phyloP scores from a whole-genome alignment of 2,329 filamentous ascomycete genomes.

The Fusarium lateritium region DNA sequence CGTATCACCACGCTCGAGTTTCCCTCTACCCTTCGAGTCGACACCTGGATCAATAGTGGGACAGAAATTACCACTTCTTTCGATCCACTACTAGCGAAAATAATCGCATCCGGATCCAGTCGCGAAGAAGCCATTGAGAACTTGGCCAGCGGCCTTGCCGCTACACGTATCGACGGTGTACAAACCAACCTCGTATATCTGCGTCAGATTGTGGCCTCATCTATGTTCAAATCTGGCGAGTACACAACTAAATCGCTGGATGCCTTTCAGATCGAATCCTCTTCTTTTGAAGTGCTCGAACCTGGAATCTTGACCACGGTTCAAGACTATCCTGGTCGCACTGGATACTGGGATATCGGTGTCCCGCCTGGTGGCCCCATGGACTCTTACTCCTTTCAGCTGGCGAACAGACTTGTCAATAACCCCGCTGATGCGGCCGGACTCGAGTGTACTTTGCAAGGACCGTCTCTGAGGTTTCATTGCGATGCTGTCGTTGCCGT shows the following conservation, averaged over 20 bases:
- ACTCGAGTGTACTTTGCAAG: slow-evolving; percentile 55
- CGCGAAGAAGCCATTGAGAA: slow-evolving; percentile 75
- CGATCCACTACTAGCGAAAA: slow-evolving; percentile 82
- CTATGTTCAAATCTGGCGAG: slow-evolving; percentile 47
- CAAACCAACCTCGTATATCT: slow-evolving; percentile 56
- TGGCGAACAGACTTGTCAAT: slow-evolving; percentile 55
- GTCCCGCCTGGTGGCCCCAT: slow-evolving; percentile 60
- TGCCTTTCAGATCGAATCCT: slow-evolving; percentile 47
- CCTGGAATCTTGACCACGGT: slow-evolving; percentile 56
- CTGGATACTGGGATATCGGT: slow-evolving; percentile 56
- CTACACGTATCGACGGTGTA: slow-evolving; percentile 54
- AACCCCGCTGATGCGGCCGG: slow-evolving; percentile 51
- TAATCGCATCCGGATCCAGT: slow-evolving; percentile 75
- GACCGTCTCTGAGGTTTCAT: slow-evolving; percentile 55
- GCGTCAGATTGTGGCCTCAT: slow-evolving; percentile 48
- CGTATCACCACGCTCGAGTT: slow-evolving; percentile 70
- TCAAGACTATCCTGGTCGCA: slow-evolving; percentile 59
- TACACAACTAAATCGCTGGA: slow-evolving; percentile 56
- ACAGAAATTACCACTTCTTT: slow-evolving; percentile 82
- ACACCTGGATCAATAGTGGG: slow-evolving; percentile 77
- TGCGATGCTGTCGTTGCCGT: slow-evolving; percentile 52
- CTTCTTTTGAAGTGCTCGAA: slow-evolving; percentile 55
- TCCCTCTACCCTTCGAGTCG: slow-evolving; percentile 68
- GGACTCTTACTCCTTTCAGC: slow-evolving; percentile 55
- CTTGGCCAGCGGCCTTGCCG: slow-evolving; percentile 71